Evolutionary conservation across 176 grass and related monocot genomes (phyloP), one percentile per base, ranked within the genome.

Genomic region (Tillandsia fasciculata): DNA sequence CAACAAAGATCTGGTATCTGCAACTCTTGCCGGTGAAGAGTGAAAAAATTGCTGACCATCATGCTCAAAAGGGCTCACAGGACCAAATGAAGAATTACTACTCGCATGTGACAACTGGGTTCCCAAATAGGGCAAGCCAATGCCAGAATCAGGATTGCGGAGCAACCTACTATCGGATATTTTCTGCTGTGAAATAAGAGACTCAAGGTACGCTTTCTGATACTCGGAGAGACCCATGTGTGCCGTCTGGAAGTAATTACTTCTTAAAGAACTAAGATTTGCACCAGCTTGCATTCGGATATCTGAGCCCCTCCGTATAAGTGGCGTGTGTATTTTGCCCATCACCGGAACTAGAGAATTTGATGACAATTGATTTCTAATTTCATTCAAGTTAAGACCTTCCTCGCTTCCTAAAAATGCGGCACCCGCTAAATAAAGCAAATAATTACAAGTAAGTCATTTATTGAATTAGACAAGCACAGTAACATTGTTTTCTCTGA

Each of bases 291-390:
- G 74, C 14, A 67, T 9, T 23, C 27, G 14, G 13, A 59, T 15
- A 15, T 53, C 63, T 47, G 73, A 66, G 48, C 11, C 22, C 49
- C 10, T 17, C 26, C 20, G 50, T 20, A 51, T 10, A 67, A 53
- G 48, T 2, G 42, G 74, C 1, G 49, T 4, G 17, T 57, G 53
- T 2, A 67, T 9, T 42, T 63, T 52, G 5, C 57, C 74, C 64
- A 67, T 48, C 9, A 49, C 11, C 56, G 26, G 64, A 48, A 42
- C 24, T 10, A 67, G 50, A n/a, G 53, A 47, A 76, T 52, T 27
- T 67, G 63, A 76, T 54, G 15, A 48, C 13, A 76, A 18, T 65
- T 76, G 74, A 51, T 76, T 76, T 47, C 49, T 51, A 53, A 23
- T 76, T 56, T 11, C 56, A 67, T 28, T 48, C 15, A 26, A 15